Conservation (phyloP, 305 asterid species). For the Coffea humblotiana region DNA sequence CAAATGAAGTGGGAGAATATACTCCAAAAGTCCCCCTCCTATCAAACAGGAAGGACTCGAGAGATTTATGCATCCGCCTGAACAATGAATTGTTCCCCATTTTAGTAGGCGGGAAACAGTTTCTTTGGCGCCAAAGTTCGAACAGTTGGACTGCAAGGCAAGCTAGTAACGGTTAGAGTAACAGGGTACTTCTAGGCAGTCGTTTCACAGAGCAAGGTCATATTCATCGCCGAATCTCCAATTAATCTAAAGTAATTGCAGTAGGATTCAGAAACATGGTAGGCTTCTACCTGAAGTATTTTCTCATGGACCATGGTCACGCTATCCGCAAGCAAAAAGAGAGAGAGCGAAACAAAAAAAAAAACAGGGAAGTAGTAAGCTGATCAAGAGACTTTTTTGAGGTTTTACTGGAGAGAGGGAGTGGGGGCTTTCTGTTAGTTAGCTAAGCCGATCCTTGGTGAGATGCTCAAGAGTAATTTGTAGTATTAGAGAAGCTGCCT, state of each 20-base stretch:
- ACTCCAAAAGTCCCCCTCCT: constrained; percentile 12
- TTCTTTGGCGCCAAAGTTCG: constrained; percentile 42
- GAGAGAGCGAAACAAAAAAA: too few species aligned
- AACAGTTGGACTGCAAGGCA: constrained; percentile 43
- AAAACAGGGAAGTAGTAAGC: too few species aligned
- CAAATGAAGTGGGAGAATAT: constrained; percentile 3
- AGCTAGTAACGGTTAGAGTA: background rate
- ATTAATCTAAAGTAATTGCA: background rate
- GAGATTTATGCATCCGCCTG: constrained; percentile 19
- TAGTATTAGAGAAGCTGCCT: too few species aligned
- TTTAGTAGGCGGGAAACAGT: background rate
- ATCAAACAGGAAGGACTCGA: constrained; percentile 14
- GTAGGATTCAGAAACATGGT: background rate
- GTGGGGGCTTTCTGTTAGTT: background rate
- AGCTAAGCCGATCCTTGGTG: background rate
- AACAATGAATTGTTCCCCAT: constrained; percentile 24
- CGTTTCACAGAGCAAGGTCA: background rate
- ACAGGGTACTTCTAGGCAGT: background rate
- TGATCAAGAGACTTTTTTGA: background rate
- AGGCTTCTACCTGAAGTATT: too few species aligned
- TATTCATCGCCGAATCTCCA: background rate
- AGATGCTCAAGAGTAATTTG: too few species aligned
- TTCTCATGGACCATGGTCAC: too few species aligned
- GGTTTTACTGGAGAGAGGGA: background rate
- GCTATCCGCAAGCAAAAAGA: too few species aligned